Evolutionary conservation across 1,139 yeast species (phyloP), one percentile per base, ranked within the genome.

Genomic region (Suhomyces bribrorum): DNA sequence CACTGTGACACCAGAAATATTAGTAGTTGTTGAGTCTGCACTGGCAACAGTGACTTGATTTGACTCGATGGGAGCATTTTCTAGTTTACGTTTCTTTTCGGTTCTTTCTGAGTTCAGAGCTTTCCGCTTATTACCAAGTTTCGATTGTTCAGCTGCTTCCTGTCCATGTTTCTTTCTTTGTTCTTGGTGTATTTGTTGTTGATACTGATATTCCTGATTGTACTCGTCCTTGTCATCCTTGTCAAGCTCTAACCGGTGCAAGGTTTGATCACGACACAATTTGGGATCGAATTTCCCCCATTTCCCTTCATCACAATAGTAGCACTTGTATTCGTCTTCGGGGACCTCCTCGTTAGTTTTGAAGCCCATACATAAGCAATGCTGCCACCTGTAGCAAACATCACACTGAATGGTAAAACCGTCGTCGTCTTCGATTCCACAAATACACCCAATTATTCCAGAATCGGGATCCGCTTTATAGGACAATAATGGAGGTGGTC

Each of bases 371-470:
- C 97, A 90, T 16, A 79, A 72, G 31, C 95, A 90, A 64, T 90
- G 97, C 57, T 89, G 96, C 97, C 97, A 90, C 46, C 96, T 79
- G 61, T 78, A 83, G 60, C 97, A 90, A 32, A 79, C 75, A 57
- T 89, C 96, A 65, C 97, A 90, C 60, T 89, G 97, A 44, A 90
- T 86, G 1, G 97, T 89, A 59, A 87, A 88, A 1, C 97, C 97
- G 56, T 90, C 97, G 60, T 90, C 97, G 48, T 90, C 96, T 41
- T 83, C 88, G 48, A 75, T 81, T 0, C 83, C 90, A 67, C 98
- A 90, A 4, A 90, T 79, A 64, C 98, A 90, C 3, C 96, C 88
- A 40, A 90, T 90, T 2, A 82, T 64, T 0, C 96, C 96, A 4
- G 89, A 75, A 56, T 88, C 95, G 2, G 87, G 85, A 46, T 80